Evolutionary conservation across 495 filamentous ascomycete genomes (phyloP), one percentile per base, ranked within the genome.

Genomic region (Aspergillus biplanus): DNA sequence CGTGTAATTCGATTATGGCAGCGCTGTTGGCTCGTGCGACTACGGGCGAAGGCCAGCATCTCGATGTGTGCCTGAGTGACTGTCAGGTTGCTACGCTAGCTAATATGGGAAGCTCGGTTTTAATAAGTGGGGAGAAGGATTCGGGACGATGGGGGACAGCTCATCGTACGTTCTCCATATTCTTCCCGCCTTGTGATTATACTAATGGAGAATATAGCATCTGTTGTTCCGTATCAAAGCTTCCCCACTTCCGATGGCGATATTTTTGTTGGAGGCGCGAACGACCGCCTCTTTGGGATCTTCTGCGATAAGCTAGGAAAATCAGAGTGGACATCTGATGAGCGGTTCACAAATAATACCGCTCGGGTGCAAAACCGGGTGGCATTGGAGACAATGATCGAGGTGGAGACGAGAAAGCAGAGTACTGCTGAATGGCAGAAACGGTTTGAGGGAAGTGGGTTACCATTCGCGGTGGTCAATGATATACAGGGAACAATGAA

Each of bases 391-490:
- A 75, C 74, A 1, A 75, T 91, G 68, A 94, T 99, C 52, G 91
- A 93, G 66, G 77, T 77, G 42, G 85, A 88, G 54, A 96, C 90
- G 7, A 71, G 75, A 37, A 85, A 87, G 62, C 93, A 89, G 79
- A 96, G 91, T 6, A 98, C 93, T 0, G 77, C 87, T 63, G 90
- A 97, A 69, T 99, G 95, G 96, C 77, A 98, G 13, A 83, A 90
- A 0, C 78, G 96, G 13, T 86, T 99, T 33, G 92, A 97, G 67
- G 92, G 90, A 27, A 90, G 89, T 61, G 95, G 95, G 18, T 87
- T 98, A 87, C 95, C 95, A 9, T 98, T 98, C 77, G 91, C 94
- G 5, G 91, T 95, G 0, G 88, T 99, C 57, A 98, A 98, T 69
- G 94, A 98, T 69, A 87, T 99, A 11, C 87, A 94, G 71, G 82